Evolutionary conservation across 2,329 filamentous ascomycete species (phyloP).

Genomic region (Colletotrichum salicis): DNA sequence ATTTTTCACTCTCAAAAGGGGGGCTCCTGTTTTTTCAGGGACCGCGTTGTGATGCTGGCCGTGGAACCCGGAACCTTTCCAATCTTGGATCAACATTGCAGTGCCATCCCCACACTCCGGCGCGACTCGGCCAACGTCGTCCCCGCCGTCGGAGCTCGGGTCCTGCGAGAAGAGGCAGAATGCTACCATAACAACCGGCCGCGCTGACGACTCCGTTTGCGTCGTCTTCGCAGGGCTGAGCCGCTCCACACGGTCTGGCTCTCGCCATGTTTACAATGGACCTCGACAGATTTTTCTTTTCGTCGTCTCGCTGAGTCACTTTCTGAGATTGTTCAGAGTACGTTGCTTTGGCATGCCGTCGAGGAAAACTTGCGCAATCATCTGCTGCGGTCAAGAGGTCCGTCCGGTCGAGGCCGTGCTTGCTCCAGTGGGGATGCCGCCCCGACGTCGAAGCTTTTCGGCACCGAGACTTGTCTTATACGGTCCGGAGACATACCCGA

Average conservation of each 20-base stretch:
- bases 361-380: background rate
- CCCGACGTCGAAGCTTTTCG: background rate
- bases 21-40: background rate
- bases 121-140: slow-evolving; percentile 1
- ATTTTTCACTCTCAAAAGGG: background rate
- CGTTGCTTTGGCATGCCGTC: background rate
- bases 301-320: background rate
- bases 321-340: background rate
- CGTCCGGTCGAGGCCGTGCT: slow-evolving; percentile 8
- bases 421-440: background rate
- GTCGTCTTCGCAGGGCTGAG: slow-evolving; percentile 31
- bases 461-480: background rate
- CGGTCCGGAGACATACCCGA: background rate
- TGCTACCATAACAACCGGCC: slow-evolving; percentile 7
- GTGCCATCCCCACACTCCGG: background rate
- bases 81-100: background rate
- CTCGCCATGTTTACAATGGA: background rate
- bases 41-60: background rate
- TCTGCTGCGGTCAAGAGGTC: slow-evolving; percentile 1
- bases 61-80: background rate
- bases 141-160: slow-evolving; percentile 23
- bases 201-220: slow-evolving; percentile 27
- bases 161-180: background rate
- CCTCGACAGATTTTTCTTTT: background rate
- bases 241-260: slow-evolving; percentile 1